Percentiles rank a stretch among this genome's conserved stretches.
Evolutionary conservation across 2,329 filamentous ascomycete species (phyloP).

Genomic region (Cladosporium oxysporum): DNA sequence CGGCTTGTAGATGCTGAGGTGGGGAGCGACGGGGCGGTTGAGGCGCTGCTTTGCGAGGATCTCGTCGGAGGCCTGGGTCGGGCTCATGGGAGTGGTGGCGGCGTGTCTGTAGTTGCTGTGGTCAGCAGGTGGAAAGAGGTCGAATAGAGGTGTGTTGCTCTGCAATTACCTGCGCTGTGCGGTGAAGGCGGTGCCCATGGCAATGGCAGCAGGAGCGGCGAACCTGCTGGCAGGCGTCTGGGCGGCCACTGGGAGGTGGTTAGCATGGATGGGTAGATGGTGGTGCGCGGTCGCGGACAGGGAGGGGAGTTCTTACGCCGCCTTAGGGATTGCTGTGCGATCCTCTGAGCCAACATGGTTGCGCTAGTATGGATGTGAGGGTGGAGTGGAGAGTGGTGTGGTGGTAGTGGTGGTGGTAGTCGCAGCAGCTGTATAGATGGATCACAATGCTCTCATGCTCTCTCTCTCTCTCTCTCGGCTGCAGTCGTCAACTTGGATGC

Average conservation of each 20-base stretch:
- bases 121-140: constrained; percentile 5
- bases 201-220: constrained; percentile 46
- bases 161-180: constrained; percentile 50
- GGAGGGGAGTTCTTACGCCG: constrained; percentile 38
- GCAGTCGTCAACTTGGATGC: background rate
- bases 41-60: constrained; percentile 82
- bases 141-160: constrained; percentile 22
- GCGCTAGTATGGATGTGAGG: constrained; percentile 28
- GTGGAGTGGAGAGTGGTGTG: constrained; percentile 26
- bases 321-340: constrained; percentile 47
- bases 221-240: constrained; percentile 49
- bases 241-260: constrained; percentile 43
- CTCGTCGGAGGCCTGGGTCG: constrained; percentile 45
- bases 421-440: background rate
- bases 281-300: background rate
- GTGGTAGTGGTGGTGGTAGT: constrained; percentile 33
- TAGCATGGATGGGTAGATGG: constrained; percentile 18
- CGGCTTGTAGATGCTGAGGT: constrained; percentile 81
- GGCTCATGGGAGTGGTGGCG: constrained; percentile 46
- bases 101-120: constrained; percentile 41
- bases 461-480: background rate
- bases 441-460: background rate
- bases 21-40: constrained; percentile 78
- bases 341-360: constrained; percentile 47
- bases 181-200: constrained; percentile 42